Conservation (phyloP, 768 basidiomycete species). For the Gyrodon lividus region DNA sequence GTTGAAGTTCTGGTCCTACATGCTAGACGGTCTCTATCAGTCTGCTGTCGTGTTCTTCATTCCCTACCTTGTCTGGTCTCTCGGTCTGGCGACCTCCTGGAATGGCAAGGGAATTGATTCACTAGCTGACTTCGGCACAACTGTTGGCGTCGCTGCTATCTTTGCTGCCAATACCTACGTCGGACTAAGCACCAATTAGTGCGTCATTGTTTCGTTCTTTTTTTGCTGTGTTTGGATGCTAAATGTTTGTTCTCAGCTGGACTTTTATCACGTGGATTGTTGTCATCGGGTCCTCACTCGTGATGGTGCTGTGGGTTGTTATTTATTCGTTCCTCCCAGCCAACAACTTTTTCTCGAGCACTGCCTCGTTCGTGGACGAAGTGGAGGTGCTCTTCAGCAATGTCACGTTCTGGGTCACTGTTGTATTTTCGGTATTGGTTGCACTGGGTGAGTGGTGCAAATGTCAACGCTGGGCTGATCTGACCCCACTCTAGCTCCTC, state of each 20-base stretch:
- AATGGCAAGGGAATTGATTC: slow-evolving; percentile 78
- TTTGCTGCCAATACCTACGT: slow-evolving; percentile 88
- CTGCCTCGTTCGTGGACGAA: slow-evolving; percentile 70
- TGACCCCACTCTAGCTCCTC: slow-evolving; percentile 55
- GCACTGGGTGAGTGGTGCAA: slow-evolving; percentile 60
- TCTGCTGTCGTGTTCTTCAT: slow-evolving; percentile 85
- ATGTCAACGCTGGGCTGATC: slow-evolving; percentile 1
- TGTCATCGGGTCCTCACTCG: slow-evolving; percentile 73
- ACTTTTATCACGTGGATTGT: slow-evolving; percentile 83
- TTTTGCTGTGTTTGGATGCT: slow-evolving; percentile 1
- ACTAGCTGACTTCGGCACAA: slow-evolving; percentile 88
- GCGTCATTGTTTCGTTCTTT: slow-evolving; percentile 35
- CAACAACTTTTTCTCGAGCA: slow-evolving; percentile 70
- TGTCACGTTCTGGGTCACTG: slow-evolving; percentile 80
- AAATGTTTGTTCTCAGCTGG: slow-evolving; percentile 52
- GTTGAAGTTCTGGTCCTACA: slow-evolving; percentile 90
- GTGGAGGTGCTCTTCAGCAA: slow-evolving; percentile 72
- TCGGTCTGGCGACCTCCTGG: slow-evolving; percentile 67
- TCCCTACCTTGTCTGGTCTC: slow-evolving; percentile 72
- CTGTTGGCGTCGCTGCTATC: slow-evolving; percentile 84
- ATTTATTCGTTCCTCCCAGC: slow-evolving; percentile 82
- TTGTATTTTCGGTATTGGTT: slow-evolving; percentile 65
- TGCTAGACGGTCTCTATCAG: slow-evolving; percentile 93
- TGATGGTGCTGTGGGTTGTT: slow-evolving; percentile 85
- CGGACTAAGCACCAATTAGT: slow-evolving; percentile 88